Evolutionary conservation across 768 basidiomycete species (phyloP).

Genomic region (Phylloporus arenicola): DNA sequence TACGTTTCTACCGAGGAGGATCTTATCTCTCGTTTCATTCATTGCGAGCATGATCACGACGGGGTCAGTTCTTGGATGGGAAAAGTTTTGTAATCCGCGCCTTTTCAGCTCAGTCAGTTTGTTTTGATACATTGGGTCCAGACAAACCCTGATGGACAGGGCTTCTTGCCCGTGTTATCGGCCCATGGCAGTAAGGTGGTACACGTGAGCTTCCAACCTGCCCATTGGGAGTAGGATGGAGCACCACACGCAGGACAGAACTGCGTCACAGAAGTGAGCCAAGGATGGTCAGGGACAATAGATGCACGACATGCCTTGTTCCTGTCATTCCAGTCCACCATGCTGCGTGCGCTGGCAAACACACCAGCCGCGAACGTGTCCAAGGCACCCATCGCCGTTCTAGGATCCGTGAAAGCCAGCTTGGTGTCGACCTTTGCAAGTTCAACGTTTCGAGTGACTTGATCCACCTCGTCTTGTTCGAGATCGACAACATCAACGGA

Average conservation of each 20-base stretch:
- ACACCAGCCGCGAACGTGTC: conserved; percentile 65
- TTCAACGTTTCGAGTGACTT: conserved; percentile 36
- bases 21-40: conserved; percentile 72
- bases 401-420: conserved; percentile 61
- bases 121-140: neutral
- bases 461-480: conserved; percentile 39
- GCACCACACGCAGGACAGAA: conserved; percentile 89
- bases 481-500: conserved; percentile 66
- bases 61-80: conserved; percentile 76
- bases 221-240: conserved; percentile 81
- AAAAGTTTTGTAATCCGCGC: conserved; percentile 83
- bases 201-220: conserved; percentile 92
- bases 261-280: conserved; percentile 34
- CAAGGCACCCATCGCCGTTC: conserved; percentile 51
- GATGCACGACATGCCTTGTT: conserved; percentile 56
- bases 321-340: conserved; percentile 91
- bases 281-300: neutral
- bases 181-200: conserved; percentile 70
- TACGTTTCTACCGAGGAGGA: conserved; percentile 85
- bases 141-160: conserved; percentile 68
- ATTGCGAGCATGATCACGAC: conserved; percentile 90
- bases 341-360: conserved; percentile 70
- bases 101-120: conserved; percentile 34
- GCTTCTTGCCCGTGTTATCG: conserved; percentile 53
- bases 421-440: conserved; percentile 33